These are phyloP conservation scores for Leccinellum luteum DNA, from an alignment of 768 basidiomycete genomes.

Conservation along the genomic window DNA sequence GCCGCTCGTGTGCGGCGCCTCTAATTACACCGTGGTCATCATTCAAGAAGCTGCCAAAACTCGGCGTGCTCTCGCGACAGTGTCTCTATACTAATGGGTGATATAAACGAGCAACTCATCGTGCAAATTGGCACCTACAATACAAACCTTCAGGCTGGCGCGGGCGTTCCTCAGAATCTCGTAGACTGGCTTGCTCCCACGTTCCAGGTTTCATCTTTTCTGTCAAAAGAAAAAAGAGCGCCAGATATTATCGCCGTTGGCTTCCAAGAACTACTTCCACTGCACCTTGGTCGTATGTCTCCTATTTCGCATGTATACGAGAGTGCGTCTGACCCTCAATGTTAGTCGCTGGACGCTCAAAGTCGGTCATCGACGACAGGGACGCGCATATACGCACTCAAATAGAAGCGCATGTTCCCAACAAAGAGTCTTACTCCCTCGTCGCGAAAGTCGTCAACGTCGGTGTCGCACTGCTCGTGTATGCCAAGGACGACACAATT, in stretches of 20 bases:
- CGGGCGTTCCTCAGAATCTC: conserved; percentile 76
- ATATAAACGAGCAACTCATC: conserved; percentile 39
- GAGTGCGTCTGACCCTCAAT: conserved; percentile 2
- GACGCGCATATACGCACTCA: conserved; percentile 71
- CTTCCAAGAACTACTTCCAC: conserved; percentile 89
- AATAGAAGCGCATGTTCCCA: conserved; percentile 67
- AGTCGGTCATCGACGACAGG: conserved; percentile 62
- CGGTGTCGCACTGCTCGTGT: conserved; percentile 85
- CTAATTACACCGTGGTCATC: too few species aligned
- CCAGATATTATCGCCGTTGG: conserved; percentile 90
- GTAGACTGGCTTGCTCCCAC: conserved; percentile 91
- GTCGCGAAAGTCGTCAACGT: conserved; percentile 81
- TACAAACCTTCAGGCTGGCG: conserved; percentile 79
- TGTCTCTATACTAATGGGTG: conserved; percentile 2
- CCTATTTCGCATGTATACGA: not conserved
- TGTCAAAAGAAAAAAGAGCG: conserved; percentile 57
- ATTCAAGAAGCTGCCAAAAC: too few species aligned
- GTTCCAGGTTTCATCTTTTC: conserved; percentile 69
- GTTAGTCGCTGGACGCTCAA: conserved; percentile 76
- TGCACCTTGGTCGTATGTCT: conserved; percentile 80
- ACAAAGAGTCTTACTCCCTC: conserved; percentile 72
- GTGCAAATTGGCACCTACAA: conserved; percentile 90
- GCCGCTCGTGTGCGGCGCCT: not conserved
- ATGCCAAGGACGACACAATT: conserved; percentile 69
- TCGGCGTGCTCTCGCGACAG: too few species aligned